Evolutionary conservation across 2,329 filamentous ascomycete species (phyloP).

Genomic region (Curvularia spicifera): DNA sequence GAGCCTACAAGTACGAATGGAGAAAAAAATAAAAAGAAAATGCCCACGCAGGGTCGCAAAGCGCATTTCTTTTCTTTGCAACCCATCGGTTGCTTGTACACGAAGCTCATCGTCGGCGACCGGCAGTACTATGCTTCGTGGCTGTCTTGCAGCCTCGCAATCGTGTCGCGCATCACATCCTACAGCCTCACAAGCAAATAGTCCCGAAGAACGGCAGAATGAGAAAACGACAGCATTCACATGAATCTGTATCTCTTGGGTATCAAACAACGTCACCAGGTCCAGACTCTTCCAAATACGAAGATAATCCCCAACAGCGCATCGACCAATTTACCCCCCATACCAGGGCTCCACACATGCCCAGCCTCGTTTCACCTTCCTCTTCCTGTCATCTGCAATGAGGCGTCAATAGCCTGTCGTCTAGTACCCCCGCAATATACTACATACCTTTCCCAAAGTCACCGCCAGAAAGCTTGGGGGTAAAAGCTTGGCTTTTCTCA

Average conservation of each 20-base stretch:
- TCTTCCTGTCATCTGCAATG: not conserved
- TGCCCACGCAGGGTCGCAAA: not conserved
- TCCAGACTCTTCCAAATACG: slow-evolving; percentile 1
- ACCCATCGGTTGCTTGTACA: not conserved
- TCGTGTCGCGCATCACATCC: not conserved
- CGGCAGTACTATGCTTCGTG: not conserved
- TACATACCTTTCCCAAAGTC: not conserved
- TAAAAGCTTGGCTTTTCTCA: slow-evolving; percentile 7
- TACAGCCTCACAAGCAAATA: not conserved
- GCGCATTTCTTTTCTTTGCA: not conserved
- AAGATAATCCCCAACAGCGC: not conserved
- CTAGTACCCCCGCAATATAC: not conserved
- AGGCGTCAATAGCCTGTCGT: not conserved
- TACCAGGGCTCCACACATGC: not conserved
- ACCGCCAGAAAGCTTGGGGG: slow-evolving; percentile 1
- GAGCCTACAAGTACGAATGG: not conserved
- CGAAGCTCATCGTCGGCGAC: not conserved
- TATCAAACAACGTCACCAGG: not conserved
- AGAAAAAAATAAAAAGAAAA: not conserved
- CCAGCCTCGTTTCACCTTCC: slow-evolving; percentile 1
- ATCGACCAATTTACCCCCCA: not conserved
- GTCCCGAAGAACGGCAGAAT: slow-evolving; percentile 4
- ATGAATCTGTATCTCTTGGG: not conserved
- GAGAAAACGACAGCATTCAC: not conserved
- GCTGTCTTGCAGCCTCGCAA: not conserved